Percentiles rank a stretch among this genome's conserved stretches.
phyloP scores from a whole-genome alignment of 2,329 filamentous ascomycete species.

The Diaporthe nobilis region DNA sequence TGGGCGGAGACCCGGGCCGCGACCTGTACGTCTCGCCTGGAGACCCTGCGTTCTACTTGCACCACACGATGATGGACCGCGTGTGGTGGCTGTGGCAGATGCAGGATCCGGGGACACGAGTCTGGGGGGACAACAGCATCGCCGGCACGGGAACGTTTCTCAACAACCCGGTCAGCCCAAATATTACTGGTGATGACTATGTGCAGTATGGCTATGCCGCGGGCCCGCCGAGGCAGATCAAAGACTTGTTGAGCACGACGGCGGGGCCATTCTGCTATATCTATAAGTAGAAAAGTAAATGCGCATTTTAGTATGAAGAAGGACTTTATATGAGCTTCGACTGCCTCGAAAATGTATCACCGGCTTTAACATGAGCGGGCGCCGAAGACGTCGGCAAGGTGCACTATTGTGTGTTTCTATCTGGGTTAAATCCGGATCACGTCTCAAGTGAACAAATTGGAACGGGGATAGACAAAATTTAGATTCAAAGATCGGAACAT shows the following conservation, averaged over 20 bases:
- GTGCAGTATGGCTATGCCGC: constrained; percentile 26
- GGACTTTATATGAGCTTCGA: background rate
- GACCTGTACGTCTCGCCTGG: constrained; percentile 2
- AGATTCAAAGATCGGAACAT: background rate
- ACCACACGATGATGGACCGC: constrained; percentile 43
- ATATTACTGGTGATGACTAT: constrained; percentile 38
- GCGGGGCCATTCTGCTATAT: constrained; percentile 40
- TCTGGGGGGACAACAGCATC: constrained; percentile 41
- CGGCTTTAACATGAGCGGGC: no score
- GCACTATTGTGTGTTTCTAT: background rate
- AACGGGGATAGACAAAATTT: background rate
- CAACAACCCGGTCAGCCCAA: constrained; percentile 45
- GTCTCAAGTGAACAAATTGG: background rate
- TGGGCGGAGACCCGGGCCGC: constrained; percentile 2
- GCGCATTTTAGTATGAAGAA: background rate
- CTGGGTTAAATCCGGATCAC: background rate
- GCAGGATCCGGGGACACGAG: constrained; percentile 53
- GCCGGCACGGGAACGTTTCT: constrained; percentile 32
- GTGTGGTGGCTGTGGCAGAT: constrained; percentile 55
- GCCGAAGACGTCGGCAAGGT: background rate
- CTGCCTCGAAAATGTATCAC: background rate
- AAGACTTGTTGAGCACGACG: constrained; percentile 38
- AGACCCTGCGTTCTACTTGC: constrained; percentile 11
- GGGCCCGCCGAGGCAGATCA: constrained; percentile 24
- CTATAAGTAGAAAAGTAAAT: constrained; percentile 28